Conservation (phyloP, 2,329 filamentous ascomycete species). For the Dissoconium aciculare region DNA sequence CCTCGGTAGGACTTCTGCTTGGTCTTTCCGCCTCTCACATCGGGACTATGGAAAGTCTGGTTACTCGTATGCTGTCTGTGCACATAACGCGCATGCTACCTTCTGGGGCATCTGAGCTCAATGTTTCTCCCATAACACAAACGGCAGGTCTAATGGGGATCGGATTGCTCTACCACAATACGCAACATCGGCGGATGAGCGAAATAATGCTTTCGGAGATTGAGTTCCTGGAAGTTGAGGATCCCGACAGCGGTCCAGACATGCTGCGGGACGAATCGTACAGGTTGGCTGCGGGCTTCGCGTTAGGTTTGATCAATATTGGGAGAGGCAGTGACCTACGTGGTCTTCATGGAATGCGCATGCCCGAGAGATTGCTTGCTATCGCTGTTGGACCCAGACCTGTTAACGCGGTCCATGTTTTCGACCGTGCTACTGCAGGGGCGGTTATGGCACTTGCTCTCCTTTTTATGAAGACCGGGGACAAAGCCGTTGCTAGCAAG, state of each 20-base stretch:
- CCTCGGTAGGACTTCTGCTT: slow-evolving; percentile 84
- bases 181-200: slow-evolving; percentile 94
- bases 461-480: slow-evolving; percentile 95
- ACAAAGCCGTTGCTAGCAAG: slow-evolving; percentile 72
- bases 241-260: slow-evolving; percentile 51
- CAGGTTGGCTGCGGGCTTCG: slow-evolving; percentile 80
- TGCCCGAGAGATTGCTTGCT: slow-evolving; percentile 74
- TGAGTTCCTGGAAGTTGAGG: slow-evolving; percentile 70
- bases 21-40: slow-evolving; percentile 87
- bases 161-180: slow-evolving; percentile 82
- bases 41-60: slow-evolving; percentile 92
- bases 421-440: slow-evolving; percentile 86
- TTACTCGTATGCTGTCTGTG: slow-evolving; percentile 83
- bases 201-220: slow-evolving; percentile 98
- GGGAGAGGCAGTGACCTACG: slow-evolving; percentile 78
- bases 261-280: slow-evolving; percentile 89
- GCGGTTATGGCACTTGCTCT: slow-evolving; percentile 79
- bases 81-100: slow-evolving; percentile 93
- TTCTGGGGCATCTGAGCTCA: slow-evolving; percentile 80
- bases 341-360: slow-evolving; percentile 82
- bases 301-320: slow-evolving; percentile 85
- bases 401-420: slow-evolving; percentile 78
- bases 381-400: slow-evolving; percentile 81
- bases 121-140: slow-evolving; percentile 81
- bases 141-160: slow-evolving; percentile 97